A percentile compares a stretch with the other conserved stretches of the same genome.
These are phyloP conservation scores for Trichoderma gamsii DNA, from an alignment of 495 filamentous ascomycete genomes.

Conservation along the genomic window DNA sequence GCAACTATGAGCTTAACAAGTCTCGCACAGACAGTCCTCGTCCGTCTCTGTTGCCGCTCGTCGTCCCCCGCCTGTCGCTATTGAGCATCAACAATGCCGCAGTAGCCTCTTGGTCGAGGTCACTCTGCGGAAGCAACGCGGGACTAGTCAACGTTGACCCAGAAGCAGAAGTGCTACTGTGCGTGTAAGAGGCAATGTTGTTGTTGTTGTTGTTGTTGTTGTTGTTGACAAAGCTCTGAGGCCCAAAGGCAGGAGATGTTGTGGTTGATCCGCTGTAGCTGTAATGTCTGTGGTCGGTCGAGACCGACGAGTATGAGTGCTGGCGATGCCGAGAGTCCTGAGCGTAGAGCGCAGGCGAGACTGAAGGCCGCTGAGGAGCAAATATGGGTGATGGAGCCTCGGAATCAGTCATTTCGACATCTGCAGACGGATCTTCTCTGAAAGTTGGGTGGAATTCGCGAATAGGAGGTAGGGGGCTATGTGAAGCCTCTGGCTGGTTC, in stretches of 20 bases:
- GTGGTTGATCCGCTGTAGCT: slow-evolving; percentile 39
- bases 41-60: slow-evolving; percentile 19
- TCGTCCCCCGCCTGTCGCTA: slow-evolving; percentile 49
- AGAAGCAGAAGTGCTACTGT: slow-evolving; percentile 29
- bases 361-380: slow-evolving; percentile 34
- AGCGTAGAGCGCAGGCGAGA: slow-evolving; percentile 43
- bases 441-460: slow-evolving; percentile 17
- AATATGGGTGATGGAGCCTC: slow-evolving; percentile 31
- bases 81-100: slow-evolving; percentile 77
- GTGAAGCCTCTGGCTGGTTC: slow-evolving; percentile 17
- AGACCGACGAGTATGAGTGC: slow-evolving; percentile 41
- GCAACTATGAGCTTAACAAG: slow-evolving; percentile 57
- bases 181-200: slow-evolving; percentile 20
- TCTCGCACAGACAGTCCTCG: slow-evolving; percentile 76
- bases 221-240: slow-evolving; percentile 19
- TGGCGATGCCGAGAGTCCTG: slow-evolving; percentile 36
- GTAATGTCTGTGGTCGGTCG: slow-evolving; percentile 38
- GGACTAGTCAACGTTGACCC: slow-evolving; percentile 46
- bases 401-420: slow-evolving; percentile 46
- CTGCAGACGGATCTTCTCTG: slow-evolving; percentile 25
- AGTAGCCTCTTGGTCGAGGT: slow-evolving; percentile 71
- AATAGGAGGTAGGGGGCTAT: slow-evolving; percentile 18
- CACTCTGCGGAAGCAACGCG: slow-evolving; percentile 37
- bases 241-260: slow-evolving; percentile 43
- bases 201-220: background rate